Percentiles rank a stretch among this genome's conserved stretches.
phyloP scores from a whole-genome alignment of 2,329 filamentous ascomycete genomes.

The Fulvia fulva region DNA sequence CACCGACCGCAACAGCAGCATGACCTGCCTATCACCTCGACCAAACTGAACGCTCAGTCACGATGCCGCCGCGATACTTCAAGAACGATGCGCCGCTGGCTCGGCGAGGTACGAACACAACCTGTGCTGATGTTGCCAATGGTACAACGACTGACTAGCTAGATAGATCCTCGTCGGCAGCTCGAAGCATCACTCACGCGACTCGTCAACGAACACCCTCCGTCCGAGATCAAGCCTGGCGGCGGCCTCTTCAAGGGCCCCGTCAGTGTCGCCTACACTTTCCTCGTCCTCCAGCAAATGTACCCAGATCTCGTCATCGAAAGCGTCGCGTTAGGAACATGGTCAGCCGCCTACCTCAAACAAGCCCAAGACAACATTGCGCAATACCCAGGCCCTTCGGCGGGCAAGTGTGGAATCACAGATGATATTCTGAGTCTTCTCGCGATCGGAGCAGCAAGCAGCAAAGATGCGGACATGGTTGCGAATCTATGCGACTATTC shows the following conservation, averaged over 20 bases:
- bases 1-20: background rate
- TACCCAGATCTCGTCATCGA: conserved; percentile 48
- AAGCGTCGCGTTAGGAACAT: conserved; percentile 44
- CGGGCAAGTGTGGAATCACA: conserved; percentile 46
- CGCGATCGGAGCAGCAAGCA: conserved; percentile 48
- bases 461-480: conserved; percentile 48
- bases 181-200: conserved; percentile 48
- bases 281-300: conserved; percentile 47
- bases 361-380: conserved; percentile 49
- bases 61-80: conserved; percentile 37
- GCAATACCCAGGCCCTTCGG: conserved; percentile 44
- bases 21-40: conserved; percentile 3
- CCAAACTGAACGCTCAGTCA: background rate
- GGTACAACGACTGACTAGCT: background rate
- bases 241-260: conserved; percentile 51
- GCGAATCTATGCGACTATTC: conserved; percentile 49
- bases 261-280: conserved; percentile 47
- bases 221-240: conserved; percentile 42
- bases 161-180: conserved; percentile 46
- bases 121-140: background rate
- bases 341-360: conserved; percentile 50
- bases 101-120: conserved; percentile 29
- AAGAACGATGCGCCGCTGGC: conserved; percentile 37
- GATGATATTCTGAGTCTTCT: conserved; percentile 50
- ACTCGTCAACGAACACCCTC: conserved; percentile 46